Evolutionary conservation across 192 early-diverging fungal species (phyloP), one percentile per base, ranked within the genome.

Genomic region (Umbelopsis sp.): DNA sequence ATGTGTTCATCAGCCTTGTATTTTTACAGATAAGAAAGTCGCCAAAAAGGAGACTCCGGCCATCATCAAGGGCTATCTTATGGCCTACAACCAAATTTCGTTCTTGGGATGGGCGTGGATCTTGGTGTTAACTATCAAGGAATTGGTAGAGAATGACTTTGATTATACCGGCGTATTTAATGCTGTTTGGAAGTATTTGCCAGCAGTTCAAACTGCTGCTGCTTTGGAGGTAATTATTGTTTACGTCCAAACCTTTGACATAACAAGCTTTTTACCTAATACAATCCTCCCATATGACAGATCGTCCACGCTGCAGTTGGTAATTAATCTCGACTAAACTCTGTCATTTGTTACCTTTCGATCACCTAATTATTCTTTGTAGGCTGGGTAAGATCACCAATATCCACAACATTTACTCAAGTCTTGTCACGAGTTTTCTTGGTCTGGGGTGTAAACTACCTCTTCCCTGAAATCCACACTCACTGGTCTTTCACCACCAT

Each of bases 381-480:
- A 55, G 95, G 95, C 1, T 76, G 94, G 51, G 97, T 99, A 55
- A 89, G 87, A 73, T 91, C 95, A 7, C 86, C 94, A 30, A 79
- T 93, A 8, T 61, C 84, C 20, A 95, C 96, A 1, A 97, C 91
- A 11, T 74, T 86, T 16, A 88, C 92, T 74, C 97, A 99, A 80
- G 93, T 99, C 45, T 83, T 87, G 51, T 96, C 94, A 45, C 89
- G 97, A 8, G 74, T 97, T 33, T 81, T 93, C 33, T 82, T 99
- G 0, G 91, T 94, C 15, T 97, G 93, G 92, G 88, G 86, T 50
- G 85, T 94, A 10, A 78, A 91, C 69, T 82, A 91, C 37, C 49
- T 81, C 27, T 95, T 95, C 71, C 86, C 88, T 58, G 72, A 90
- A 81, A 86, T 93, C 58, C 86, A 84, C 37, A 74, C 83, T 3